phyloP scores from a whole-genome alignment of 1,284 basidiomycete genomes.

The Trichosporon ovoides region DNA sequence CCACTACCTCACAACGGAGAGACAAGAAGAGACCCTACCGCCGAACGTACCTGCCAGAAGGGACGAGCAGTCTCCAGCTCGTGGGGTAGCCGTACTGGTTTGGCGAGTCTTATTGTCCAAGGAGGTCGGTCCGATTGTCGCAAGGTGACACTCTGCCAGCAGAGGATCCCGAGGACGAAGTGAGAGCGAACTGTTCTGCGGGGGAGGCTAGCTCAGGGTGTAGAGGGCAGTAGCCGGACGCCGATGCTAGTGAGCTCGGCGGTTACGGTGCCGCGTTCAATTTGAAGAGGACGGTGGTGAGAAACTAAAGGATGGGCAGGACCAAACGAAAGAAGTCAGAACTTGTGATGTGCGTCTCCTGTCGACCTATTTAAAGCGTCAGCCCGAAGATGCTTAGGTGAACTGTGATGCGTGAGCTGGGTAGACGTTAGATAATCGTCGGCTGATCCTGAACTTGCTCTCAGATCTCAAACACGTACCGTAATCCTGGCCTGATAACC shows the following conservation, averaged over 20 bases:
- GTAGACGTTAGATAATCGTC: not conserved
- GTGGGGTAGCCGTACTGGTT: no score
- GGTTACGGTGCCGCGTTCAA: not conserved
- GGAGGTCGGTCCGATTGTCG: no score
- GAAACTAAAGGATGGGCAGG: not conserved
- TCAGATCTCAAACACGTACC: conserved; percentile 4
- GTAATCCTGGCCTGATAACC: conserved; percentile 1
- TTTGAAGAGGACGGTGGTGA: not conserved
- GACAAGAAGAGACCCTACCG: no score
- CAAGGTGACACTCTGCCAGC: no score
- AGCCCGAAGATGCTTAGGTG: not conserved
- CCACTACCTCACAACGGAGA: no score
- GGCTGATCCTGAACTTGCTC: not conserved
- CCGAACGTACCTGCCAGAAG: no score
- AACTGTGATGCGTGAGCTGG: not conserved
- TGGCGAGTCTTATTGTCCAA: no score
- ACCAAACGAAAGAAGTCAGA: not conserved
- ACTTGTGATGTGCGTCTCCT: not conserved
- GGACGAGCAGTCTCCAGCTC: no score
- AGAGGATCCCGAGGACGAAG: no score
- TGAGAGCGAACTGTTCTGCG: no score
- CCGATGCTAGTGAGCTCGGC: not conserved
- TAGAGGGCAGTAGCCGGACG: not conserved
- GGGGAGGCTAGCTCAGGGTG: not conserved
- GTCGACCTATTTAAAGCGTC: not conserved